Evolutionary conservation across 164 flowering plant species (phyloP).

Genomic region (Litsea cubeba): DNA sequence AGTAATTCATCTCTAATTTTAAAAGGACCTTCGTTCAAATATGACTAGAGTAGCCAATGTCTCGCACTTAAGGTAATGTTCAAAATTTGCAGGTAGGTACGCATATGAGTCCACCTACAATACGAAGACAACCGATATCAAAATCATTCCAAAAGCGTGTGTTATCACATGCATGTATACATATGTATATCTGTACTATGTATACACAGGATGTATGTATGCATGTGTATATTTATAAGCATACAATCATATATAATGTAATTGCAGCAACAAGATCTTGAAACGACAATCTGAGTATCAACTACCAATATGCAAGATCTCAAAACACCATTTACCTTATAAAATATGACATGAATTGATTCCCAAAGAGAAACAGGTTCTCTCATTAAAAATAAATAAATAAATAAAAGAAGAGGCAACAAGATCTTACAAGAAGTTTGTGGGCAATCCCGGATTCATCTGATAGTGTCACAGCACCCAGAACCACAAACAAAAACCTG

Average conservation of each 20-base stretch:
- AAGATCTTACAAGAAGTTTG: constrained; percentile 40
- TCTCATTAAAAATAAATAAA: neutral
- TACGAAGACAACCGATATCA: neutral
- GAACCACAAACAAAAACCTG: constrained; percentile 79
- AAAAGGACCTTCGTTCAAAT: constrained; percentile 63
- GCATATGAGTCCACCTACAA: constrained; percentile 91
- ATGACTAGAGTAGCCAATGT: constrained; percentile 66
- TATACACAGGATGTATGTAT: too few relatives aligned
- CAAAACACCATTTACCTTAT: neutral
- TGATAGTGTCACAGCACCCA: constrained; percentile 52
- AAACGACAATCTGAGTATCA: too few relatives aligned
- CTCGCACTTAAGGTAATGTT: constrained; percentile 53
- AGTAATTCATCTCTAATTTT: neutral
- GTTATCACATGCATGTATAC: neutral
- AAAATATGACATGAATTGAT: neutral
- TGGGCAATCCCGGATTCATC: constrained; percentile 40
- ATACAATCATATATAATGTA: too few relatives aligned
- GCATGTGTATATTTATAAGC: too few relatives aligned
- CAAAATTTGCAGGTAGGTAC: constrained; percentile 73
- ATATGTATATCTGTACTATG: neutral
- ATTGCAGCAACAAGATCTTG: too few relatives aligned
- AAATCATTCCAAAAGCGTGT: neutral
- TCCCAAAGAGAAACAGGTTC: neutral
- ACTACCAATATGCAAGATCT: too few relatives aligned
- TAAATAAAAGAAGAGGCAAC: neutral